Conservation (phyloP, 805 yeast species). For the Spathaspora boniae region DNA sequence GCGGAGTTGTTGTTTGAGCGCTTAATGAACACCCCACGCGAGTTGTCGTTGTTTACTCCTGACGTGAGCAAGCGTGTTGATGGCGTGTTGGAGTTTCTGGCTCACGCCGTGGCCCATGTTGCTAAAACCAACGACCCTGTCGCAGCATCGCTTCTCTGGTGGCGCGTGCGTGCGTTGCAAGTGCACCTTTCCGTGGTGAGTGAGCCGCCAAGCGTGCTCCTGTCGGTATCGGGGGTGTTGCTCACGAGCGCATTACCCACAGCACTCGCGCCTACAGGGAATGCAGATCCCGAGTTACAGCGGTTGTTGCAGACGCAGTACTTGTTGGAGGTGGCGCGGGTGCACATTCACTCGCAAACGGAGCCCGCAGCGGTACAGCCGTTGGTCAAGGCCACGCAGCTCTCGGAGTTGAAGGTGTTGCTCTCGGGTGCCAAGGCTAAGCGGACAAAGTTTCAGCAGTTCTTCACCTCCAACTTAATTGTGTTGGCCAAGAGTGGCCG, state of each 20-base stretch:
- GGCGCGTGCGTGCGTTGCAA: constrained; percentile 70
- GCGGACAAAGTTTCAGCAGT: constrained; percentile 77
- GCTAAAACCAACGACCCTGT: constrained; percentile 22
- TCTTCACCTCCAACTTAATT: constrained; percentile 68
- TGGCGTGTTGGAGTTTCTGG: constrained; percentile 6
- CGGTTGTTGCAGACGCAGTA: constrained; percentile 44
- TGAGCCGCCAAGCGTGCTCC: constrained; percentile 54
- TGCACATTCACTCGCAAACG: constrained; percentile 57
- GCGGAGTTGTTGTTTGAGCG: constrained; percentile 31
- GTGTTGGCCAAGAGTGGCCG: constrained; percentile 62
- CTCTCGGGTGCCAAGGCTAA: constrained; percentile 88
- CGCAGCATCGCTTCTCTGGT: constrained; percentile 59
- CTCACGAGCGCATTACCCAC: constrained; percentile 31
- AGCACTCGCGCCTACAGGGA: constrained; percentile 24
- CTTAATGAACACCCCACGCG: constrained; percentile 37
- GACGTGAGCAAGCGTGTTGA: constrained; percentile 2
- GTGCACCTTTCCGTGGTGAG: constrained; percentile 61
- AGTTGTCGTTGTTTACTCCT: constrained; percentile 40
- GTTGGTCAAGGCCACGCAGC: constrained; percentile 51
- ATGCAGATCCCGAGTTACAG: constrained; percentile 26
- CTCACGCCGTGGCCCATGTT: no score
- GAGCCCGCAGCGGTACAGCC: constrained; percentile 60
- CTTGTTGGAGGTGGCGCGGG: constrained; percentile 66
- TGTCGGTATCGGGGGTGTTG: constrained; percentile 40
- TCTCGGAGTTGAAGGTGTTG: constrained; percentile 59